Percentiles rank a stretch among this genome's conserved stretches.
Conservation (phyloP, 139 green algal species). For the Ostreobium quekettii region DNA sequence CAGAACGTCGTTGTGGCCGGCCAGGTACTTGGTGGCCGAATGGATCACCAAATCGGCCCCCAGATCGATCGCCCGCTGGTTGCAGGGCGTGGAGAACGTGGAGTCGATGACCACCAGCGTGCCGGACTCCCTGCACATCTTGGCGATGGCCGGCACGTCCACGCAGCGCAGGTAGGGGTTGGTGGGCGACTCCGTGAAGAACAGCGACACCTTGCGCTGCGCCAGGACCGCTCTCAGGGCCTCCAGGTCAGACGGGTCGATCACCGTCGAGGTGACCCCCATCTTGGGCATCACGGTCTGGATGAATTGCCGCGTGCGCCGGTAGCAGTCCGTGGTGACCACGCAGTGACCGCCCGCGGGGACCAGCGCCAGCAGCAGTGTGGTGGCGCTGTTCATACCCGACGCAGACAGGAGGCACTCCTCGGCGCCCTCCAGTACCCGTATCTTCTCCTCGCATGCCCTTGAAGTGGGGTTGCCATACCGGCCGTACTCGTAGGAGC, state of each 20-base stretch:
- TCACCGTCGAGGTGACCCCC: constrained; percentile 87
- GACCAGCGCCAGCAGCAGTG: constrained; percentile 97
- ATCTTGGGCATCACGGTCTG: constrained; percentile 96
- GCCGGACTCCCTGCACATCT: constrained; percentile 60
- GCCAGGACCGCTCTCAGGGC: constrained; percentile 63
- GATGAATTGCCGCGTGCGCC: constrained; percentile 96
- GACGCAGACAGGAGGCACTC: constrained; percentile 85
- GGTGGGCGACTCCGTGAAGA: constrained; percentile 97
- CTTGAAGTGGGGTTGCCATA: constrained; percentile 96
- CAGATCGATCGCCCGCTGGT: constrained; percentile 65
- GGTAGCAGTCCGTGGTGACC: constrained; percentile 99
- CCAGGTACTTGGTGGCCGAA: constrained; percentile 97
- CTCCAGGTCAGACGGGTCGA: constrained; percentile 87
- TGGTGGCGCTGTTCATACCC: constrained; percentile 96
- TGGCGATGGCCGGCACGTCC: constrained; percentile 76
- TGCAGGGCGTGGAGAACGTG: constrained; percentile 95
- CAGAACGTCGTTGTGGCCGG: constrained; percentile 97
- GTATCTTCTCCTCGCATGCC: constrained; percentile 88
- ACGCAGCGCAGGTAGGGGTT: constrained; percentile 99
- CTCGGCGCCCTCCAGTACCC: constrained; percentile 89
- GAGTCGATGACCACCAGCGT: constrained; percentile 87
- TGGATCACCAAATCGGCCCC: constrained; percentile 98
- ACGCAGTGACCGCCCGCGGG: constrained; percentile 93
- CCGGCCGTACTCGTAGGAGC: constrained; percentile 84
- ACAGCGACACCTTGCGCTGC: constrained; percentile 67